Base-by-base conservation (phyloP, 441 rosid genomes). In the Populus trichocarpa region DNA sequence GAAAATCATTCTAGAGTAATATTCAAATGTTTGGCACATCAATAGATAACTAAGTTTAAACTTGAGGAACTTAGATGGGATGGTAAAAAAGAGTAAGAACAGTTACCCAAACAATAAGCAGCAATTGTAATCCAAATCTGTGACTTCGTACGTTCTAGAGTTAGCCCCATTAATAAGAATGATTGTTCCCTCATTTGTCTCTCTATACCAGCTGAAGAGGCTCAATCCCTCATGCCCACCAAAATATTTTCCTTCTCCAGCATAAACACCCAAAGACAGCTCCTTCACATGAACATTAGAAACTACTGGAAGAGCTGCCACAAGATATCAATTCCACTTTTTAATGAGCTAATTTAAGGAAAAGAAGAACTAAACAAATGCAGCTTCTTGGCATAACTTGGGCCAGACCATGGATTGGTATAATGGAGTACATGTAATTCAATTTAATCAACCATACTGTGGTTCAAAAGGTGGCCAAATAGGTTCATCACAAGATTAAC, bases 201-300 rank as follows among this genome's bases (percentile, higher is more conserved):
- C 96, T 88, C 98, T 90, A 78, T 93, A 92, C 99, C 99, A 96
- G 84, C 95, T 90, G 82, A 90, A 94, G 83, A 92, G 85, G 87
- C 98, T 96, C 75, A 83, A 83, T 70, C 98, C 98, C 86, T 93
- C 98, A 57, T 90, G 85, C 77, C 98, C 99, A 82, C 99, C 98
- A 89, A 90, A 96, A 80, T 94, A 96, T 81, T 91, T 30, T 30
- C 32, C 32, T 30, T 30, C 32, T 30, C 32, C 32, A 3, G 32
- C 32, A 30, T 30, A 30, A 42, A 85, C 80, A 68, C 91, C 86
- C 72, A 78, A 80, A 76, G 92, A 87, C 67, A 91, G 79, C 83
- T 93, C 87, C 88, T 89, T 88, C 77, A 89, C 90, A 76, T 74
- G 82, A 83, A 96, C 94, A 82, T 88, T 81, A 64, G 88, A 87